Evolutionary conservation across 2,329 filamentous ascomycete genomes (phyloP), one percentile per base, ranked within the genome.

Genomic region (Chaetoscypha palmicola): DNA sequence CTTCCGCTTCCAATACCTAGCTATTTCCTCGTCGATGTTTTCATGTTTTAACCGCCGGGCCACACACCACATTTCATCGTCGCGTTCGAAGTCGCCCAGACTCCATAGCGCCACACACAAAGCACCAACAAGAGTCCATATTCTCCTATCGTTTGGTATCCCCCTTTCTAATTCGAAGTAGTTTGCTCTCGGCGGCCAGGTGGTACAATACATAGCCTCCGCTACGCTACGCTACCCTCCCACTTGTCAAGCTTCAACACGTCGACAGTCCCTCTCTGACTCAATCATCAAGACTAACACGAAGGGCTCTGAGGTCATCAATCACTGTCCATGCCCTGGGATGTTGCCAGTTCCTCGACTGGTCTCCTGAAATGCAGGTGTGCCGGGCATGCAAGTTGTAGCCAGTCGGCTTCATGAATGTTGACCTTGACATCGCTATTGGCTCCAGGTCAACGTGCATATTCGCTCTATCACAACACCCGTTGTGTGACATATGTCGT

Each of bases 321-420:
- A 40, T 40, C 38, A 41, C 8, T 33, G 38, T 28, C 28, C 23
- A n/a, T 21, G n/a, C 23, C 19, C 38, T 22, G n/a, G 28, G 38
- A 41, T 22, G 16, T 3, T 14, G 17, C 20, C 26, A 21, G 38
- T 33, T 21, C 26, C 7, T 30, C 23, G 28, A 31, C 28, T 14
- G 12, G 28, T 31, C 9, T 31, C 11, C 16, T 33, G 8, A 31
- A 19, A 42, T 42, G 30, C 31, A 35, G 22, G 31, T 24, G 31
- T 24, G 22, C 31, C 21, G 19, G 16, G 33, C 33, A 16, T 36
- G 33, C 21, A 5, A 17, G 19, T 12, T 19, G 20, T 14, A 35
- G 9, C 40, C 40, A 42, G 20, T 42, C 24, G 31, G 28, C 21
- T 21, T 21, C 40, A 9, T 37, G 22, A n/a, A 24, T 14, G 16